These are phyloP conservation scores for Dichomitus squalens DNA, from an alignment of 1,284 basidiomycete species.

Conservation along the genomic window DNA sequence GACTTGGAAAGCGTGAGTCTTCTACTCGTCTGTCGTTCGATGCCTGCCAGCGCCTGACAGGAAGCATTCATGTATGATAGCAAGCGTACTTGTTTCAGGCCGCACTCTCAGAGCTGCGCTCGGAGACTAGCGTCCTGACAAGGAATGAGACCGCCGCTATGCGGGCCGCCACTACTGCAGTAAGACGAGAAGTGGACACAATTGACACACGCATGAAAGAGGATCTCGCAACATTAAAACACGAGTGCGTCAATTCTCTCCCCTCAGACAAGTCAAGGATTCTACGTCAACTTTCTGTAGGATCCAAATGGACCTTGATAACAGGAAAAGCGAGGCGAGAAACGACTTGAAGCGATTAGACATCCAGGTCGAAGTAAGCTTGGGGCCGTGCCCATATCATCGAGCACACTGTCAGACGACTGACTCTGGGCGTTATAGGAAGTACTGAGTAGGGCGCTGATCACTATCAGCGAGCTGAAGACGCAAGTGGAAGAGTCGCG, in stretches of 20 bases:
- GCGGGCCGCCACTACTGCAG: slow-evolving; percentile 70
- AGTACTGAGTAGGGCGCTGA: slow-evolving; percentile 84
- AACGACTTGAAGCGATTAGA: slow-evolving; percentile 87
- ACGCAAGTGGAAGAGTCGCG: slow-evolving; percentile 88
- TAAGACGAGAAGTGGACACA: slow-evolving; percentile 88
- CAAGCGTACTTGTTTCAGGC: slow-evolving; percentile 97
- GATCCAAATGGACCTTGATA: slow-evolving; percentile 96
- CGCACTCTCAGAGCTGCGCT: slow-evolving; percentile 88
- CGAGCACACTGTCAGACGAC: too few relatives aligned
- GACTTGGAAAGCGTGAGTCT: slow-evolving; percentile 88
- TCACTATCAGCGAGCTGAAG: slow-evolving; percentile 83
- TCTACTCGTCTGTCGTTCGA: background rate
- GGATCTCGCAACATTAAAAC: slow-evolving; percentile 86
- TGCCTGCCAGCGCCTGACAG: background rate
- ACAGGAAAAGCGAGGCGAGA: slow-evolving; percentile 91
- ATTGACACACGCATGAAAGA: slow-evolving; percentile 94
- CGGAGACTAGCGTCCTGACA: slow-evolving; percentile 83
- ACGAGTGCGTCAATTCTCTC: slow-evolving; percentile 66
- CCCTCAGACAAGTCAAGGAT: too few relatives aligned
- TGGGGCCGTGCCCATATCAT: too few relatives aligned
- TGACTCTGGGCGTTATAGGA: too few relatives aligned
- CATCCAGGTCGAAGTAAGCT: slow-evolving; percentile 82
- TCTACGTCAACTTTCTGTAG: slow-evolving; percentile 38
- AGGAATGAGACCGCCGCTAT: slow-evolving; percentile 87
- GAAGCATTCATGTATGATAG: slow-evolving; percentile 41